Conservation (phyloP, 2,329 filamentous ascomycete species). For the Botrytis fragariae region DNA sequence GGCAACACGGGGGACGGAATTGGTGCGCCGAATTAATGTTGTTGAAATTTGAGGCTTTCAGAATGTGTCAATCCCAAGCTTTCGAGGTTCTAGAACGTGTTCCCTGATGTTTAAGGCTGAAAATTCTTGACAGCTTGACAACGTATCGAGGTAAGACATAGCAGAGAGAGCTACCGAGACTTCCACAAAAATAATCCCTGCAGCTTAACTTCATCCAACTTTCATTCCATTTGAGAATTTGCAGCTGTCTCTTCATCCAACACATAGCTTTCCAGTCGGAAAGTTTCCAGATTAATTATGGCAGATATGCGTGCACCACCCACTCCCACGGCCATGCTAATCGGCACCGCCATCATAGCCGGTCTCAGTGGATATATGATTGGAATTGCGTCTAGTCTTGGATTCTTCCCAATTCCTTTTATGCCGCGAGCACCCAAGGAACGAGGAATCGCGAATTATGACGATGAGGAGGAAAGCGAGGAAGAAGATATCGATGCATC, state of each 20-base stretch:
- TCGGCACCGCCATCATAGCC: conserved; percentile 71
- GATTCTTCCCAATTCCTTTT: conserved; percentile 62
- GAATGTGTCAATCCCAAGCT: background rate
- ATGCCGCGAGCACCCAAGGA: conserved; percentile 40
- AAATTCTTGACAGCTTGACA: background rate
- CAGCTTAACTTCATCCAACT: background rate
- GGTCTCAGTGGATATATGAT: conserved; percentile 78
- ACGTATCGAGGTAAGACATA: background rate
- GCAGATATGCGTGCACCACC: conserved; percentile 34
- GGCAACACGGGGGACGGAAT: conserved; percentile 20
- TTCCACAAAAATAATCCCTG: background rate
- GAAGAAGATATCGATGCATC: conserved; percentile 63
- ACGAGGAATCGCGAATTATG: conserved; percentile 50
- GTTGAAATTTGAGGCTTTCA: conserved; percentile 9
- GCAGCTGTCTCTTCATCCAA: too few relatives aligned
- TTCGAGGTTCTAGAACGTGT: background rate
- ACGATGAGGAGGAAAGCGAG: conserved; percentile 65
- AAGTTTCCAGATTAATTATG: conserved; percentile 26
- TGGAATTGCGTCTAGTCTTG: conserved; percentile 68
- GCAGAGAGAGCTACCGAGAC: background rate
- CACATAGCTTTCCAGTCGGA: background rate
- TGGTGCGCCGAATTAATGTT: background rate
- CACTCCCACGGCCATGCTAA: conserved; percentile 51
- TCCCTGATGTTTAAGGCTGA: conserved; percentile 2
- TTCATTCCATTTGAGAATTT: background rate